These are phyloP conservation scores for Mallotus nudiflorus DNA, from an alignment of 345 rosid genomes.

Conservation along the genomic window DNA sequence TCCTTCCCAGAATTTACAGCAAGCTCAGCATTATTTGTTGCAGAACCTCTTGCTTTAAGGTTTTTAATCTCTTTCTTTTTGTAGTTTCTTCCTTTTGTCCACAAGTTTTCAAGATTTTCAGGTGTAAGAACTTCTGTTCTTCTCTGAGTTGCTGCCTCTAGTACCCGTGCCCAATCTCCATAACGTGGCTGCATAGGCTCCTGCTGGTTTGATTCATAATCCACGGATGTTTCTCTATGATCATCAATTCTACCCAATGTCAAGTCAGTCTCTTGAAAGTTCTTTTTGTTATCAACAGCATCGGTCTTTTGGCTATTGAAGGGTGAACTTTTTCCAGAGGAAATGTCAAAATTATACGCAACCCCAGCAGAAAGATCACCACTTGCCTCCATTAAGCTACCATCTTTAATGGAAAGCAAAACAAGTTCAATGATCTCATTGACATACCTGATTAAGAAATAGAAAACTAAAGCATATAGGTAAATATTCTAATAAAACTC, in stretches of 20 bases:
- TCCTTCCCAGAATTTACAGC: constrained; percentile 30
- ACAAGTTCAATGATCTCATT: constrained; percentile 79
- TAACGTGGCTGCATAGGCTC: constrained; percentile 44
- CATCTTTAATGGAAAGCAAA: constrained; percentile 58
- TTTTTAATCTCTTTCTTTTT: constrained; percentile 70
- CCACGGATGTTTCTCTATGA: constrained; percentile 32
- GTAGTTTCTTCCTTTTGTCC: constrained; percentile 95
- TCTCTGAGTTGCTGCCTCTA: constrained; percentile 86
- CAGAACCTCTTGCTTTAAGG: constrained; percentile 31
- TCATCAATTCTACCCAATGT: constrained; percentile 32
- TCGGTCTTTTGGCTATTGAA: constrained; percentile 18
- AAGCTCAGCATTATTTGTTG: constrained; percentile 19
- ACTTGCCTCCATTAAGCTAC: constrained; percentile 37
- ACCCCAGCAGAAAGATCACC: constrained; percentile 47
- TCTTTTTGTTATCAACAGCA: background rate
- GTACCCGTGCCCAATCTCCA: constrained; percentile 78
- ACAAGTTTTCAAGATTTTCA: constrained; percentile 98
- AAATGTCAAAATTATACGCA: constrained; percentile 30
- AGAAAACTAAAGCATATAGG: background rate
- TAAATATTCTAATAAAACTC: background rate
- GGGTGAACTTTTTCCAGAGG: constrained; percentile 32
- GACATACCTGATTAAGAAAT: constrained; percentile 56
- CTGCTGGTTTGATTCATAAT: constrained; percentile 29
- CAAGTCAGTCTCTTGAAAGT: constrained; percentile 36
- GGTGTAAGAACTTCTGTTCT: constrained; percentile 95